A percentile compares a stretch with the other conserved stretches of the same genome.
These are phyloP conservation scores for Botrytis porri DNA, from an alignment of 2,329 filamentous ascomycete genomes.

Conservation along the genomic window DNA sequence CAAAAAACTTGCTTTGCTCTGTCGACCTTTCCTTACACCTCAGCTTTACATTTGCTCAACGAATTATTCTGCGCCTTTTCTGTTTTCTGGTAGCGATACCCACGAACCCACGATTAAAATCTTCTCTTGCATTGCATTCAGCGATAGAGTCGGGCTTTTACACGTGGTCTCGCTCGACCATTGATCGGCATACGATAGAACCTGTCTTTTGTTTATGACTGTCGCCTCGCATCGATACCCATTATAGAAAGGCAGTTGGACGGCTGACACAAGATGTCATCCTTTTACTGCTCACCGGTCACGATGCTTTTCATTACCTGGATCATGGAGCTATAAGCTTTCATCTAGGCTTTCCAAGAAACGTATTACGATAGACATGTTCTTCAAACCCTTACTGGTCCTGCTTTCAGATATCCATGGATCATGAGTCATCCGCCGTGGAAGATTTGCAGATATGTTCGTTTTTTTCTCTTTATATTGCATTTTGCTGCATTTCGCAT, in stretches of 20 bases:
- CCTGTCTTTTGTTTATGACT: conserved; percentile 40
- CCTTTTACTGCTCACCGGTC: conserved; percentile 35
- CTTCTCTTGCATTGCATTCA: conserved; percentile 32
- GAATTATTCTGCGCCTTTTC: conserved; percentile 29
- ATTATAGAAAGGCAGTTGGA: conserved; percentile 38
- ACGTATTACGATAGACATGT: conserved; percentile 40
- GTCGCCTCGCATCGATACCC: conserved; percentile 37
- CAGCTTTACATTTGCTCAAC: conserved; percentile 28
- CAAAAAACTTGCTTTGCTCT: conserved; percentile 19
- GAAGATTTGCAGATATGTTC: conserved; percentile 33
- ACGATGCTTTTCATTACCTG: conserved; percentile 36
- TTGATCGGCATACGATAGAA: conserved; percentile 41
- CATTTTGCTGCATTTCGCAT: conserved; percentile 24
- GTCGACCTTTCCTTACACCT: conserved; percentile 20
- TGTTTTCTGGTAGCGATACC: conserved; percentile 37
- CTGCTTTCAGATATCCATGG: conserved; percentile 30
- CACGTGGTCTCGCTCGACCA: conserved; percentile 34
- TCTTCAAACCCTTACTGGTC: conserved; percentile 31
- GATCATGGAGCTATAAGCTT: conserved; percentile 21
- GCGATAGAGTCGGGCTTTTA: conserved; percentile 31
- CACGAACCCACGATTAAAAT: conserved; percentile 32
- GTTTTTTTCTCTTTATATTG: conserved; percentile 30
- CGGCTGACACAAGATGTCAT: conserved; percentile 37
- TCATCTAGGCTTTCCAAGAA: conserved; percentile 30
- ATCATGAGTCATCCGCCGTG: conserved; percentile 28